A percentile compares a stretch with the other conserved stretches of the same genome.
Evolutionary conservation across 2,329 filamentous ascomycete genomes (phyloP).

Genomic region (Fusarium sororula): DNA sequence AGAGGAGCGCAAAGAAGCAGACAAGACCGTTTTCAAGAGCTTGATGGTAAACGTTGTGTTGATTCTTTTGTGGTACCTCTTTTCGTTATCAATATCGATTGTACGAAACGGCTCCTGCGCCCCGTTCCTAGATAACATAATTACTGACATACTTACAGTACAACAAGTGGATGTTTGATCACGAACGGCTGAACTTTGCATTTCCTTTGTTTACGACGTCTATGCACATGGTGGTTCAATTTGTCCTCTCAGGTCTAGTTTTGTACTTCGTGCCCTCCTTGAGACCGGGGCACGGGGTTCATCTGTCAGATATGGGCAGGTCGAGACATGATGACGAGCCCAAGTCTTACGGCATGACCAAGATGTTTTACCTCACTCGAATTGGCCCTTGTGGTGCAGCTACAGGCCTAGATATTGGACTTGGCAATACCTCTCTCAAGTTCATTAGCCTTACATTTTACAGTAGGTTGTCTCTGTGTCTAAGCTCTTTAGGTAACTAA

Average conservation of each 20-base stretch:
- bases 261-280: slow-evolving; percentile 85
- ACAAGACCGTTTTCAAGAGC: slow-evolving; percentile 75
- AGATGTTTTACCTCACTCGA: slow-evolving; percentile 89
- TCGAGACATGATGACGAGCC: slow-evolving; percentile 64
- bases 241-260: slow-evolving; percentile 78
- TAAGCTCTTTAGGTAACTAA: background rate
- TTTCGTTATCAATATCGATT: slow-evolving; percentile 91
- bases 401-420: slow-evolving; percentile 92
- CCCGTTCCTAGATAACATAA: background rate
- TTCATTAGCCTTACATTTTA: slow-evolving; percentile 98
- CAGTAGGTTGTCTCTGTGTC: slow-evolving; percentile 61
- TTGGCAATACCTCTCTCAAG: slow-evolving; percentile 94
- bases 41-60: slow-evolving; percentile 80
- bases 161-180: slow-evolving; percentile 99
- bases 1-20: slow-evolving; percentile 78
- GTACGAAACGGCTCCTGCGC: slow-evolving; percentile 60
- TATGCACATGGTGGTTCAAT: slow-evolving; percentile 96
- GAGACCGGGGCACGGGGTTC: slow-evolving; percentile 67
- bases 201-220: slow-evolving; percentile 96
- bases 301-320: slow-evolving; percentile 59
- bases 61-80: slow-evolving; percentile 87
- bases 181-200: slow-evolving; percentile 84
- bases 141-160: slow-evolving; percentile 66
- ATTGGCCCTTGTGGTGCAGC: slow-evolving; percentile 92
- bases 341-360: slow-evolving; percentile 75